Evolutionary conservation across 2,329 filamentous ascomycete species (phyloP), one percentile per base, ranked within the genome.

Genomic region (Penicillium corylophilum): DNA sequence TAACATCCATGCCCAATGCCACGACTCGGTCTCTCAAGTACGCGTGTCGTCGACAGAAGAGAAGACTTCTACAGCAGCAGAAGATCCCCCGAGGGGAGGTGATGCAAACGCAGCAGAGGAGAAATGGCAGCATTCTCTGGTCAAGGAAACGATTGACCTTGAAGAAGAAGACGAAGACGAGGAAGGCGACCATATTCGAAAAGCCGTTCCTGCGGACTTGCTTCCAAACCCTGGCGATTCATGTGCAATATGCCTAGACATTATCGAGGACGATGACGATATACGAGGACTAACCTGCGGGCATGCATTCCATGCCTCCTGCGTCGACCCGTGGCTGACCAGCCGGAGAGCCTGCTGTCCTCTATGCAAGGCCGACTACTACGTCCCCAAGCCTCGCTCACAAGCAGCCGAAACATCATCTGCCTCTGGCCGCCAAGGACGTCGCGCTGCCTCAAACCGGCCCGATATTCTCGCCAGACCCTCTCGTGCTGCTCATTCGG

Each of bases 291-390:
- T 99, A 55, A 91, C 90, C 4, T 99, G 94, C 66, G 94, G 94
- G n/a, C 94, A 99, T 72, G 92, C 93, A 48, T 99, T 97, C 82
- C 94, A 99, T 70, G 92, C 91, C 45, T 89, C 88, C 35, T 99
- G 94, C 68, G 84, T 99, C 44, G 94, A 99, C 64, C 94, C 94
- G 10, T 99, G 94, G 94, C 77, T 99, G 57, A 99, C 94, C 9
- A 92, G 89, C 67, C 85, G 94, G 57, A 87, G 93, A 60, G 94
- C 94, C 23, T 97, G 93, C 77, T 99, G 94, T 70, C 94, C 94
- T 5, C 85, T 99, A 6, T 99, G 94, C 79, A 99, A 99, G 76
- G 90, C 93, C 36, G 94, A 99, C 68, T 99, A 97, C 72, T 97
- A 95, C 71, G 87, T 90, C 2, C 93, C 94, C 0, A 97, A 97